phyloP scores from a whole-genome alignment of 139 green algal species.

The Haematococcus lacustris region DNA sequence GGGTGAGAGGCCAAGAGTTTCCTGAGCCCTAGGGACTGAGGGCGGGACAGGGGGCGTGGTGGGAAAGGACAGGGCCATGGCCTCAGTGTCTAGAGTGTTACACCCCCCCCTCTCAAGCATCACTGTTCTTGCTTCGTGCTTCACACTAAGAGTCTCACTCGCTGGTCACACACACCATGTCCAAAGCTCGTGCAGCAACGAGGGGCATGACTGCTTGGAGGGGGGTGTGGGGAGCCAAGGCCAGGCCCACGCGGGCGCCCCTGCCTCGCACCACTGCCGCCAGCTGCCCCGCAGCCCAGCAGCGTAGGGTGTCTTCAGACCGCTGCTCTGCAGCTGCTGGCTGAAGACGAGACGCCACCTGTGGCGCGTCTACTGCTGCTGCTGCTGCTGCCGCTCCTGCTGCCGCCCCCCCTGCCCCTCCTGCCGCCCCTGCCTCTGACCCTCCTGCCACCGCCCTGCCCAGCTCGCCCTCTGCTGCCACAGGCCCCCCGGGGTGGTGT shows the following conservation, averaged over 20 bases:
- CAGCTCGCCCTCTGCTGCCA: too few relatives aligned
- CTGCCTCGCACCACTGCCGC: slow-evolving; percentile 1
- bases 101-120: background rate
- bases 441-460: too few relatives aligned
- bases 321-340: background rate
- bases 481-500: too few relatives aligned
- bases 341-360: background rate
- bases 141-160: background rate
- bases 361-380: too few relatives aligned
- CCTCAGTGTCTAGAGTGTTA: background rate
- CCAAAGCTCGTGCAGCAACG: slow-evolving; percentile 33
- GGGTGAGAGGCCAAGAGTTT: background rate
- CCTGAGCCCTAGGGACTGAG: background rate
- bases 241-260: slow-evolving; percentile 40
- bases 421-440: too few relatives aligned
- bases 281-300: too few relatives aligned
- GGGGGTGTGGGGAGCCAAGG: slow-evolving; percentile 64
- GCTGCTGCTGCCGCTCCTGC: too few relatives aligned
- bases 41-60: background rate
- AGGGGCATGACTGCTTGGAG: slow-evolving; percentile 44
- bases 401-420: too few relatives aligned
- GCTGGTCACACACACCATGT: slow-evolving; percentile 37
- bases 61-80: background rate
- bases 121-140: background rate
- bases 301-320: background rate